Evolutionary conservation across 805 yeast species (phyloP), one percentile per base, ranked within the genome.

Genomic region (Candida gorgasii): DNA sequence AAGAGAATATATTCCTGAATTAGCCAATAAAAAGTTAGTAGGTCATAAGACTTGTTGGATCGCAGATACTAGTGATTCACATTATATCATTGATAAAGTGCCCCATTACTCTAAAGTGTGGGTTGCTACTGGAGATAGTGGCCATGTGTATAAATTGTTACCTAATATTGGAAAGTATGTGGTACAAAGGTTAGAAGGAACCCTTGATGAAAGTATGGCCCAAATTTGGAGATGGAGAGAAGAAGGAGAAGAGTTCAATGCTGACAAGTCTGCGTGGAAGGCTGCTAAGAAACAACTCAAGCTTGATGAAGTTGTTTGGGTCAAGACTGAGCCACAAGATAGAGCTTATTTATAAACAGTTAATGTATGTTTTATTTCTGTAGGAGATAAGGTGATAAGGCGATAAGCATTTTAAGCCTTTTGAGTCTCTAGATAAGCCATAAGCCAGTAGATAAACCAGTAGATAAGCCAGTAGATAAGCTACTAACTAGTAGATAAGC

Each of bases 71-170:
- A 48, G 65, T 5, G 67, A 67, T 42, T 57, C 67, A 5, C 63
- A 72, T 43, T 72, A 70, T 39, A 50, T 73, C 9, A 63, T 73
- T 18, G 74, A 72, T 46, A 43, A 44, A 17, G 58, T 65, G 14
- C 78, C 78, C 1, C 48, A 50, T 1, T 46, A 46, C 13, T 28
- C 40, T 0, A 62, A 61, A 18, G 55, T 69, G 1, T 61, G 45
- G 38, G 67, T 74, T 13, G 76, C 75, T 0, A 59, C 72, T 9
- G 79, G 79, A 13, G 78, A 73, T 50, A 65, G 76, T 4, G 75
- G 78, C 6, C 78, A 73, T 52, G 74, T 63, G 3, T 73, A 64
- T 55, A 74, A 73, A 51, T 69, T 69, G 33, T 48, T 74, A 40
- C 79, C 79, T 9, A 67, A 59, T 33, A 70, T 74, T 39, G 78